Evolutionary conservation across 306 rosid genomes (phyloP).

Genomic region (Sphenostylis stenocarpa): DNA sequence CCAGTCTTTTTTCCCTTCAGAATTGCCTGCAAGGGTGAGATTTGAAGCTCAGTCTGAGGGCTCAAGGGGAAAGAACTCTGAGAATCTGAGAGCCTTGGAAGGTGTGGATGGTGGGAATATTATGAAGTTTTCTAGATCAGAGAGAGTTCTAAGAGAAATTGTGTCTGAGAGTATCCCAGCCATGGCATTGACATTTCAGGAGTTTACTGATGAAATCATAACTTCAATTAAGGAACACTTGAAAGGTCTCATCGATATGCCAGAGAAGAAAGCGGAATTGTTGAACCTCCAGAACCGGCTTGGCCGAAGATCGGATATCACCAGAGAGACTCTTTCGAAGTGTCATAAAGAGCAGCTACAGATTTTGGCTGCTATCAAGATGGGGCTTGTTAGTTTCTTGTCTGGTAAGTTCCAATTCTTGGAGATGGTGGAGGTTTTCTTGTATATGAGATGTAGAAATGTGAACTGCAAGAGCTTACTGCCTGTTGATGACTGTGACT

Average conservation of each 20-base stretch:
- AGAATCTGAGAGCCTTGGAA: slow-evolving; percentile 56
- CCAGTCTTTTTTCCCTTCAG: slow-evolving; percentile 75
- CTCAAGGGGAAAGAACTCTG: slow-evolving; percentile 70
- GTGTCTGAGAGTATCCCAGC: slow-evolving; percentile 52
- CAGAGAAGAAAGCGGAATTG: slow-evolving; percentile 68
- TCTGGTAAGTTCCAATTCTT: slow-evolving; percentile 49
- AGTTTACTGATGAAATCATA: slow-evolving; percentile 58
- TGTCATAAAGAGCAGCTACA: slow-evolving; percentile 66
- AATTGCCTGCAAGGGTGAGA: slow-evolving; percentile 69
- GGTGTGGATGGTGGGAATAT: slow-evolving; percentile 45
- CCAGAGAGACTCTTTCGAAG: slow-evolving; percentile 66
- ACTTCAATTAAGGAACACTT: slow-evolving; percentile 52
- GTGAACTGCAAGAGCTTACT: slow-evolving; percentile 58
- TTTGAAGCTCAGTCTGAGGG: slow-evolving; percentile 59
- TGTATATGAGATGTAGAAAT: slow-evolving; percentile 66
- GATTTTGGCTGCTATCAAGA: slow-evolving; percentile 65
- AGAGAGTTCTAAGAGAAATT: slow-evolving; percentile 56
- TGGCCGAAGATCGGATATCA: slow-evolving; percentile 67
- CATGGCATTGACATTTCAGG: slow-evolving; percentile 60
- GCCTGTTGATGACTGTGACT: slow-evolving; percentile 86
- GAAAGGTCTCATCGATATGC: slow-evolving; percentile 49
- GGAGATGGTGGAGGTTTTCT: slow-evolving; percentile 71
- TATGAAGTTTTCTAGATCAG: slow-evolving; percentile 52
- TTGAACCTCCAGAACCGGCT: slow-evolving; percentile 52
- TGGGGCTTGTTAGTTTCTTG: slow-evolving; percentile 63